Conservation (phyloP, 495 filamentous ascomycete species). For the Astrothelium macrocarpum region DNA sequence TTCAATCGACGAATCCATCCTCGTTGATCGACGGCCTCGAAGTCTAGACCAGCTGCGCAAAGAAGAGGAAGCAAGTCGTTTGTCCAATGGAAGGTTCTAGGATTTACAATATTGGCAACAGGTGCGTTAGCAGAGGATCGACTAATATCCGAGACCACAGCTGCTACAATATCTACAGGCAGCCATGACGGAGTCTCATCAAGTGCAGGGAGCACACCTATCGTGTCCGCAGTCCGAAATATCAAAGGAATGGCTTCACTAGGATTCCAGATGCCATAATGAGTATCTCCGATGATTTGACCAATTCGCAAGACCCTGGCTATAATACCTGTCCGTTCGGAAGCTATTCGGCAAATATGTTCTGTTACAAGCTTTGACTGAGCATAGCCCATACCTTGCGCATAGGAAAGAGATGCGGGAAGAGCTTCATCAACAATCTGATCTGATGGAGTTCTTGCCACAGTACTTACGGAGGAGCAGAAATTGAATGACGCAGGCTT, state of each 20-base stretch:
- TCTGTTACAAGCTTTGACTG: conserved; percentile 50
- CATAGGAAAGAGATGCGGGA: conserved; percentile 32
- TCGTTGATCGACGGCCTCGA: conserved; percentile 37
- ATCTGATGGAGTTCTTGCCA: conserved; percentile 13
- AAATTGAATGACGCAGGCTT: conserved; percentile 33
- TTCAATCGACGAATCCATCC: conserved; percentile 43
- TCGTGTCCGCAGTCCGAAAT: conserved; percentile 42
- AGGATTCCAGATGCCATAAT: conserved; percentile 50
- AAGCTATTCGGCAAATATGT: conserved; percentile 22
- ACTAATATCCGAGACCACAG: conserved; percentile 40
- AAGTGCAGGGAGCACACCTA: conserved; percentile 42
- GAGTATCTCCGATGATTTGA: conserved; percentile 46
- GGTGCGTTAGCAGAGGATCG: conserved; percentile 8
- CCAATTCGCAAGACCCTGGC: conserved; percentile 48
- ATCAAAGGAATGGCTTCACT: conserved; percentile 49
- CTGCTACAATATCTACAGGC: conserved; percentile 46
- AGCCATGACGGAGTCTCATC: conserved; percentile 40
- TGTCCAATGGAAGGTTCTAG: conserved; percentile 42
- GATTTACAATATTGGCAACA: conserved; percentile 48
- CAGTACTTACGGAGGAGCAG: conserved; percentile 28
- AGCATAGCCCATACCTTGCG: conserved; percentile 47
- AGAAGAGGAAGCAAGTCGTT: conserved; percentile 40
- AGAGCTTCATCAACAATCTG: conserved; percentile 34
- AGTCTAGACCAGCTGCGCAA: conserved; percentile 35
- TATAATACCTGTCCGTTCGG: conserved; percentile 26